Conservation (phyloP, 1,284 basidiomycete species). For the Microbotryum silenes-acaulis region DNA sequence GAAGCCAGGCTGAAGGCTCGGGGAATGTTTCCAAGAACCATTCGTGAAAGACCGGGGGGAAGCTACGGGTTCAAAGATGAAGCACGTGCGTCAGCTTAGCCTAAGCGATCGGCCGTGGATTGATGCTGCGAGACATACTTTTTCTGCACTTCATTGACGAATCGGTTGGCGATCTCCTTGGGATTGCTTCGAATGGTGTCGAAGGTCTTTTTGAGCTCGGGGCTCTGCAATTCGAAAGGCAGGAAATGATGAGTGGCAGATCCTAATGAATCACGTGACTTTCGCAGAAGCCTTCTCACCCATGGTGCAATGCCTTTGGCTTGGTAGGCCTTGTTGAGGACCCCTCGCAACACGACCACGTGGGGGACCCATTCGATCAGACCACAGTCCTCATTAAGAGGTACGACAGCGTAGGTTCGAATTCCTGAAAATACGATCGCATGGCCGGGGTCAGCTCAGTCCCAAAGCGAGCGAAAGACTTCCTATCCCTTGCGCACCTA, state of each 20-base stretch:
- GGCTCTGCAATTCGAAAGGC: constrained; percentile 35
- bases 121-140: constrained; percentile 45
- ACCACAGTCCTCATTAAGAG: constrained; percentile 93
- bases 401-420: constrained; percentile 91
- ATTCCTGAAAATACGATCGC: constrained; percentile 56
- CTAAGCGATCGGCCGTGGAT: neutral
- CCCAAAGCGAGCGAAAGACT: neutral
- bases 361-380: constrained; percentile 99
- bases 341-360: constrained; percentile 73
- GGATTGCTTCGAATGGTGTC: constrained; percentile 52
- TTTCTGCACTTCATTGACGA: constrained; percentile 55
- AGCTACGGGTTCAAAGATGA: constrained; percentile 45
- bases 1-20: constrained; percentile 90
- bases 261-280: neutral
- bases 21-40: constrained; percentile 98
- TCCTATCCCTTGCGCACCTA: constrained; percentile 62
- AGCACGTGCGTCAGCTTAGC: neutral
- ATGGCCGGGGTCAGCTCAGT: constrained; percentile 6
- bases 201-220: constrained; percentile 53
- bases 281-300: constrained; percentile 19
- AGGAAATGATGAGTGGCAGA: neutral
- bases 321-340: constrained; percentile 68
- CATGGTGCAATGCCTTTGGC: constrained; percentile 49
- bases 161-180: constrained; percentile 54
- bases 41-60: constrained; percentile 83